These are phyloP conservation scores for Fennellomyces sp. DNA, from an alignment of 371 early-diverging fungal genomes.

Conservation along the genomic window DNA sequence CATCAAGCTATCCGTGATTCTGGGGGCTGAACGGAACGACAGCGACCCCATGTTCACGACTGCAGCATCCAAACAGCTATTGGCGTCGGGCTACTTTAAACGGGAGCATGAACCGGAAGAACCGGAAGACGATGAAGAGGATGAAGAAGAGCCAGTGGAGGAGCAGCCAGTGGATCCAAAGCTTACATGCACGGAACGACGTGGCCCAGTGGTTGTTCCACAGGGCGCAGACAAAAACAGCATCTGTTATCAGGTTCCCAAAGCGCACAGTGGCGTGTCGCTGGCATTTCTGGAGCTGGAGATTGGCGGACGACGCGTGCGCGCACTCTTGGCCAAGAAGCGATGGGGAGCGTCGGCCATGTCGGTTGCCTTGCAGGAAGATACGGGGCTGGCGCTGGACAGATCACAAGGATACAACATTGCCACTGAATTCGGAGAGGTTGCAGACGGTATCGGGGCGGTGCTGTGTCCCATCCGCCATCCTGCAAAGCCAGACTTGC, in stretches of 20 bases:
- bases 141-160: not conserved
- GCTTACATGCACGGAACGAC: not conserved
- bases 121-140: not conserved
- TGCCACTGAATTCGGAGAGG: slow-evolving; percentile 26
- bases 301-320: slow-evolving; percentile 19
- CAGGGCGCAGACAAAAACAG: not conserved
- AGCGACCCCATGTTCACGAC: not conserved
- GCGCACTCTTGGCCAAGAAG: slow-evolving; percentile 24
- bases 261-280: slow-evolving; percentile 18
- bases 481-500: slow-evolving; percentile 14
- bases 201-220: not conserved
- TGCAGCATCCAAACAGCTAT: not conserved
- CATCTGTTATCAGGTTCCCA: not conserved
- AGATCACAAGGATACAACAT: slow-evolving; percentile 9
- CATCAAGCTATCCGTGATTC: slow-evolving; percentile 16
- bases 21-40: slow-evolving; percentile 5
- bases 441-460: slow-evolving; percentile 20
- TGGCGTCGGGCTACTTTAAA: slow-evolving; percentile 1
- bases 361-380: slow-evolving; percentile 17
- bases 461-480: slow-evolving; percentile 19
- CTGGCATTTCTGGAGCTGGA: slow-evolving; percentile 23
- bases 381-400: slow-evolving; percentile 12
- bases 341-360: slow-evolving; percentile 36
- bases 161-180: not conserved
- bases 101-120: not conserved